These are phyloP conservation scores for Silene coronaria DNA, from an alignment of 179 eudicot species.

Conservation along the genomic window DNA sequence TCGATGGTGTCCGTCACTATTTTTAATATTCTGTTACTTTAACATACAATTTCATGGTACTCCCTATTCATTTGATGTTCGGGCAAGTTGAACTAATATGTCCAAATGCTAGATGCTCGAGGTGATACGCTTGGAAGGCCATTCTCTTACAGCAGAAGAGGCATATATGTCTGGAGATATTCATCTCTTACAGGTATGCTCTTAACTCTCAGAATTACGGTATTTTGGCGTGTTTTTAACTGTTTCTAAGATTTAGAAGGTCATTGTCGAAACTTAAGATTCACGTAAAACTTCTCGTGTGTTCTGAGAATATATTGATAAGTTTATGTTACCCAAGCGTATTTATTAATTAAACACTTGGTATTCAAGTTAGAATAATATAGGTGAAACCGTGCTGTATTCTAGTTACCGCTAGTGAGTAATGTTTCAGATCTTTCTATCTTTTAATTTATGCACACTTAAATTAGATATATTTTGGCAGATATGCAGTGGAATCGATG, in stretches of 20 bases:
- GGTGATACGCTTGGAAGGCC: slow-evolving; percentile 85
- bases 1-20: background rate
- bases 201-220: background rate
- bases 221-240: background rate
- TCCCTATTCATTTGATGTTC: background rate
- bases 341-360: too few species aligned
- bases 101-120: slow-evolving; percentile 59
- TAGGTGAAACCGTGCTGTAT: too few species aligned
- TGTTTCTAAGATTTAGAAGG: background rate
- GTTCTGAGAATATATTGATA: too few species aligned
- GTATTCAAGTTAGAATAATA: too few species aligned
- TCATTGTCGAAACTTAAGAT: too few species aligned
- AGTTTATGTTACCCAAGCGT: too few species aligned
- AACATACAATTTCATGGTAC: background rate
- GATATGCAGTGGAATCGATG: slow-evolving; percentile 46
- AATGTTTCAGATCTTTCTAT: background rate
- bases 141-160: slow-evolving; percentile 74
- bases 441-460: background rate
- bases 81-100: slow-evolving; percentile 1
- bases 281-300: too few species aligned
- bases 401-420: background rate
- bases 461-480: slow-evolving; percentile 18
- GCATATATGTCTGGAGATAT: slow-evolving; percentile 75
- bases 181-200: slow-evolving; percentile 77
- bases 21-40: too few species aligned